A percentile compares a stretch with the other conserved stretches of the same genome.
These are phyloP conservation scores for Naganishia friedmannii DNA, from an alignment of 768 basidiomycete species.

Conservation along the genomic window DNA sequence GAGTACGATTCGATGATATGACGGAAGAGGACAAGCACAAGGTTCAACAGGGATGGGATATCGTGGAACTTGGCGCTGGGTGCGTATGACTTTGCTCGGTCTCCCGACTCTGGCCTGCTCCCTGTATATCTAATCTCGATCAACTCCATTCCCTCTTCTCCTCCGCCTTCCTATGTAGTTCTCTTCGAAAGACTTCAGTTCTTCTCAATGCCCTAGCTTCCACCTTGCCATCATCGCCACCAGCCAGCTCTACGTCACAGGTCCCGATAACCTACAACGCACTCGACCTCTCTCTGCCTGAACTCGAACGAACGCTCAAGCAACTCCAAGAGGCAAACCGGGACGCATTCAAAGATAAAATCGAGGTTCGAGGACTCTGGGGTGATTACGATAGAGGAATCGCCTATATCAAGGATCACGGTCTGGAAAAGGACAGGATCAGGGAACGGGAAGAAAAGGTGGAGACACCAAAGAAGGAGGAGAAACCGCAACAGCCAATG, in stretches of 20 bases:
- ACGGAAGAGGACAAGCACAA: conserved; percentile 17
- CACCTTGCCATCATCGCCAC: conserved; percentile 33
- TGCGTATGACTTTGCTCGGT: conserved; percentile 57
- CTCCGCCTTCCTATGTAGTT: conserved; percentile 54
- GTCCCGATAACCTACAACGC: conserved; percentile 77
- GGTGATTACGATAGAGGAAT: conserved; percentile 89
- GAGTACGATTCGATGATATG: neutral
- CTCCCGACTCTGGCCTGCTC: neutral
- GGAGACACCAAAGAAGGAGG: conserved; percentile 12
- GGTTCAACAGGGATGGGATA: conserved; percentile 52
- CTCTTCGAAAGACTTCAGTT: conserved; percentile 83
- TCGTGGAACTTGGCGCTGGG: conserved; percentile 94
- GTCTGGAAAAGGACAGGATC: conserved; percentile 51
- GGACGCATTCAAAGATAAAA: conserved; percentile 63
- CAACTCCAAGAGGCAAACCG: conserved; percentile 64
- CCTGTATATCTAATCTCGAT: conserved; percentile 24
- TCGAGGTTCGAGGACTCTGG: conserved; percentile 77
- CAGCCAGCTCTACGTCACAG: conserved; percentile 47
- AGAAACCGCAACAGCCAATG: conserved; percentile 8
- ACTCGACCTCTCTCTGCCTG: conserved; percentile 83
- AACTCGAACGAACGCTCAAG: conserved; percentile 74
- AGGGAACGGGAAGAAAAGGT: conserved; percentile 3
- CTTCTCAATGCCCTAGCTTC: conserved; percentile 69
- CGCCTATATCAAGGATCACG: conserved; percentile 69
- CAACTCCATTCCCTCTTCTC: neutral